Conservation (phyloP, 140 eudicot species). For the Cichorium intybus region DNA sequence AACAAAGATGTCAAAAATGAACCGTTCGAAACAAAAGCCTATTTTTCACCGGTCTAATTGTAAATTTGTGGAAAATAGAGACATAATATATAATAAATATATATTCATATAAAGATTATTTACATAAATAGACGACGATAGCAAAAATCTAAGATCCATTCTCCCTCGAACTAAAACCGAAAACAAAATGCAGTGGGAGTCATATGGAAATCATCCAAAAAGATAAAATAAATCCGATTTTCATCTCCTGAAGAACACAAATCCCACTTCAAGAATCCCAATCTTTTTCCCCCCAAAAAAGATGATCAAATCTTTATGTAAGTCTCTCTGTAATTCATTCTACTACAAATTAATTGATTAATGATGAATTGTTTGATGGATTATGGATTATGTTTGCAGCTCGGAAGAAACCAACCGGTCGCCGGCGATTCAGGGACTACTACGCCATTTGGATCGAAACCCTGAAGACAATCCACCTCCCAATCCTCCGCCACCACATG, state of each 20-base stretch:
- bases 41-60: not conserved
- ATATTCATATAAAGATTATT: too few relatives aligned
- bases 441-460: slow-evolving; percentile 60
- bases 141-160: not conserved
- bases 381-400: slow-evolving; percentile 23
- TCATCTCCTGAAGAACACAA: slow-evolving; percentile 3
- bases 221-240: not conserved
- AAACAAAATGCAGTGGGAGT: not conserved
- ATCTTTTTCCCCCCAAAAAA: slow-evolving; percentile 8
- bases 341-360: not conserved
- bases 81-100: not conserved
- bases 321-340: not conserved
- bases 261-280: slow-evolving; percentile 4
- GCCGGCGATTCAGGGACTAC: slow-evolving; percentile 61
- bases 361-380: not conserved
- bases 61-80: not conserved
- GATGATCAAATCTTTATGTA: slow-evolving; percentile 33
- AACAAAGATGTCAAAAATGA: too few relatives aligned
- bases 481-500: slow-evolving; percentile 58
- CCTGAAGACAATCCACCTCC: slow-evolving; percentile 62
- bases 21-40: too few relatives aligned
- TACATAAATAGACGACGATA: not conserved
- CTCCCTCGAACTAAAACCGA: not conserved
- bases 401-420: slow-evolving; percentile 36
- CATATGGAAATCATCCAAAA: not conserved